Evolutionary conservation across 768 basidiomycete genomes (phyloP), one percentile per base, ranked within the genome.

Genomic region (Macrolepiota albuminosa): DNA sequence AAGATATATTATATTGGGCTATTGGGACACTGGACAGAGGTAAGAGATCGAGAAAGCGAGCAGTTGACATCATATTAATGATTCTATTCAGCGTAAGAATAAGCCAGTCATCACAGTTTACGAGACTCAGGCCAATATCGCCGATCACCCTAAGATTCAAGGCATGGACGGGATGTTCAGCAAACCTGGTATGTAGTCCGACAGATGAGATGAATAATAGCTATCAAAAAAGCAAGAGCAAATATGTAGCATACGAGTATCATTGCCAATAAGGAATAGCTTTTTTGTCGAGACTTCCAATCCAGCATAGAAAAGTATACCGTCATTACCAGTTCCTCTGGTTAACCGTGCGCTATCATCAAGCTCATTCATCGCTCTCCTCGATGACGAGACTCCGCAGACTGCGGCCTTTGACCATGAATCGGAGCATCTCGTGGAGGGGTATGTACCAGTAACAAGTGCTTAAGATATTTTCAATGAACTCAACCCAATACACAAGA

Each of bases 1-100:
- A 80, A 85, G 31, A 75, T 96, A 10, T 95, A 91, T 67, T 96
- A 94, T 67, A 69, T 96, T 29, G 93, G 94, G 14, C 87, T 96
- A 68, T 76, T 92, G 18, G 95, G 95, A 2, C 81, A 84, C 37
- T 93, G 89, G 87, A 83, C 81, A 51, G 84, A 91, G 78, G 91
- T 89, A 69, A n/a, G 72, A 37, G 24, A 50, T 16, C 43, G 4
- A 47, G 33, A 53, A 47, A 57, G 48, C 31, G 36, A 51, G 59
- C 9, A 46, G 37, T 29, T 29, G 18, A 43, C 39, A 18, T 36
- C 29, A 59, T 29, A 48, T 63, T 47, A 54, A 57, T n/a, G 24
- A 45, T 21, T 21, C 45, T 56, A 43, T 56, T 14, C 66, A 95
- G 92, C 81, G 88, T 46, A 93, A 90, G 67, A 76, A 77, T 53